Evolutionary conservation across 169 alveolate genomes (phyloP), one percentile per base, ranked within the genome.

Genomic region (Plasmodium coatneyi): DNA sequence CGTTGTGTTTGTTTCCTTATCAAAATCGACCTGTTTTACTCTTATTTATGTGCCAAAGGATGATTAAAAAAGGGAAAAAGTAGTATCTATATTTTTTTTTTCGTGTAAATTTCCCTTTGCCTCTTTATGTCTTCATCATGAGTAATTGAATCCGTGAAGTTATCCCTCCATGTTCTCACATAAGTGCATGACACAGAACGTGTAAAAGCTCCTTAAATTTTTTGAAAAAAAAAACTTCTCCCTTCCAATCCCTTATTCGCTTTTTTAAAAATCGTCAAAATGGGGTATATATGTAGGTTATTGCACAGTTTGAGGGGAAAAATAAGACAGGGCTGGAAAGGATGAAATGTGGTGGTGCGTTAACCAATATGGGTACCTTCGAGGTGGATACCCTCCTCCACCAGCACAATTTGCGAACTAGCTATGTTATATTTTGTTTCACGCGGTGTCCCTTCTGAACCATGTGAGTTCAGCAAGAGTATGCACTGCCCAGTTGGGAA

Each of bases 1-100:
- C 16, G 22, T 74, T 79, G 84, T 79, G 56, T 79, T 79, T 79
- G 84, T 79, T 79, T 79, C 36, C 19, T 79, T 43, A n/a, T 79
- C 56, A 41, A 78, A 79, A 41, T 14, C 32, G 28, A 76, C 16
- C 16, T 25, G 3, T 25, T 54, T 22, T 3, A 79, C 30, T 4
- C 84, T 19, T 34, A 6, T 28, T 79, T 32, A 79, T 41, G 30
- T 39, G 56, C 34, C 49, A 79, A 36, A 19, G 54, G 76, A 79
- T n/a, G 30, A 22, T 14, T 14, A 30, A 36, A 41, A 79, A 41
- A 43, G 32, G 54, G 54, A 66, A 22, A 22, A 66, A 22, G 4
- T 66, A n/a, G 36, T 66, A 25, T 22, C 32, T 25, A 66, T 66
- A 22, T 66, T 66, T 66, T 66, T 36, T 66, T 66, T 28, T 22